A percentile compares a stretch with the other conserved stretches of the same genome.
Evolutionary conservation across 495 filamentous ascomycete species (phyloP).

Genomic region (Trichocladium uniseriatum): DNA sequence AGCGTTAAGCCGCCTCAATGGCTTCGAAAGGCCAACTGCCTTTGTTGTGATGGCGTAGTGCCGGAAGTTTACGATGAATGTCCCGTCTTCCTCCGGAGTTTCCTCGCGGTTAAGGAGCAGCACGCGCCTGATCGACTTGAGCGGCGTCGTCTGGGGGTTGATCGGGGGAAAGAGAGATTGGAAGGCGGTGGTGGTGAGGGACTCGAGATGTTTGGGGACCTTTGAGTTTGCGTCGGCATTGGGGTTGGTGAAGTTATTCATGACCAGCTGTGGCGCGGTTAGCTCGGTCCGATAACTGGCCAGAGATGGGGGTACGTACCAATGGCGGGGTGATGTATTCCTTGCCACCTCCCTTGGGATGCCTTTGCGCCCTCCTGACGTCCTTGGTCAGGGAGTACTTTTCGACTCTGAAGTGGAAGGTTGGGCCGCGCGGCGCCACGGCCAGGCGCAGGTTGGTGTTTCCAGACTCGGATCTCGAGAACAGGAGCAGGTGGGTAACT

Average conservation of each 20-base stretch:
- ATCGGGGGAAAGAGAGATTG: slow-evolving; percentile 95
- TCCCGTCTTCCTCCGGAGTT: slow-evolving; percentile 47
- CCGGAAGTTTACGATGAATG: slow-evolving; percentile 80
- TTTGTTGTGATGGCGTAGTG: slow-evolving; percentile 94
- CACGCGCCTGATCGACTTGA: slow-evolving; percentile 80
- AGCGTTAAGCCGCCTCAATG: slow-evolving; percentile 74
- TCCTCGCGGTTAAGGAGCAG: slow-evolving; percentile 79
- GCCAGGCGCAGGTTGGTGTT: slow-evolving; percentile 90
- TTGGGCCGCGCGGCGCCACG: slow-evolving; percentile 82
- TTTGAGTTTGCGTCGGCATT: slow-evolving; percentile 51
- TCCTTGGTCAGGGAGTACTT: slow-evolving; percentile 93
- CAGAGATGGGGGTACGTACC: slow-evolving; percentile 30
- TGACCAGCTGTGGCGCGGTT: slow-evolving; percentile 58
- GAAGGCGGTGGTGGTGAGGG: slow-evolving; percentile 87
- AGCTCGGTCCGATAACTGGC: neutral
- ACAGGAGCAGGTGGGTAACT: slow-evolving; percentile 88
- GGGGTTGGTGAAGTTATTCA: slow-evolving; percentile 89
- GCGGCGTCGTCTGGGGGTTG: slow-evolving; percentile 79
- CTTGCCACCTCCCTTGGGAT: slow-evolving; percentile 69
- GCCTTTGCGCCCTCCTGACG: slow-evolving; percentile 68
- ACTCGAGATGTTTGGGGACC: slow-evolving; percentile 80
- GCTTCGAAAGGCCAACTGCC: slow-evolving; percentile 69
- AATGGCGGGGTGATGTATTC: slow-evolving; percentile 76
- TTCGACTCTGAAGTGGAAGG: slow-evolving; percentile 90
- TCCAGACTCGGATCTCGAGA: slow-evolving; percentile 79